A percentile compares a stretch with the other conserved stretches of the same genome.
Conservation (phyloP, 1,139 yeast genomes). For the Debaryomyces singareniensis region DNA sequence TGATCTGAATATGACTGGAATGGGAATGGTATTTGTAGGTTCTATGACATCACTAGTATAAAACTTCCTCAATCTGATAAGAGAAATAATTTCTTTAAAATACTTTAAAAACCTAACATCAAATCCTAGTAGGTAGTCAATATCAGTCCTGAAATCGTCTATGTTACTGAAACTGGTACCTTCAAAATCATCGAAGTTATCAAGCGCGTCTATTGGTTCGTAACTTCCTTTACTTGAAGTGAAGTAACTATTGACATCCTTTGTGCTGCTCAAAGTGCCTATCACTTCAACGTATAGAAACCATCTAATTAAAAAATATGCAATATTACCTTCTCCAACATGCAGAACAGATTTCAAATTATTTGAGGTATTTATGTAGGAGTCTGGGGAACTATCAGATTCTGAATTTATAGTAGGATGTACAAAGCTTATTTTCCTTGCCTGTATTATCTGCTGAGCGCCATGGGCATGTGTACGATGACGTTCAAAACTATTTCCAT, state of each 20-base stretch:
- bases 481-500: slow-evolving; percentile 39
- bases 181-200: slow-evolving; percentile 7
- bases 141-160: slow-evolving; percentile 32
- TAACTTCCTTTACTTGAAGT: slow-evolving; percentile 9
- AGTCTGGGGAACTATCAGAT: not conserved
- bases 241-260: slow-evolving; percentile 22
- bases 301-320: slow-evolving; percentile 64
- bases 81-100: slow-evolving; percentile 38
- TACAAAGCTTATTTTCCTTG: slow-evolving; percentile 22
- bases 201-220: slow-evolving; percentile 14
- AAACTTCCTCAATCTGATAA: slow-evolving; percentile 35
- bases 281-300: slow-evolving; percentile 66
- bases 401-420: slow-evolving; percentile 1
- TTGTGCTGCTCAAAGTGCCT: slow-evolving; percentile 48
- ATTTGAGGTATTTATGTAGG: not conserved
- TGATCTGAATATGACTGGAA: slow-evolving; percentile 34
- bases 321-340: slow-evolving; percentile 33
- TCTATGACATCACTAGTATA: slow-evolving; percentile 10
- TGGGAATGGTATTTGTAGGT: slow-evolving; percentile 18
- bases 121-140: slow-evolving; percentile 56
- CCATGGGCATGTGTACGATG: slow-evolving; percentile 68
- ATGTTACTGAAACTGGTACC: slow-evolving; percentile 3
- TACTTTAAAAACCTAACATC: slow-evolving; percentile 47
- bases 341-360: not conserved
- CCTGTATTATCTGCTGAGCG: slow-evolving; percentile 59